Evolutionary conservation across 1,284 basidiomycete genomes (phyloP).

Genomic region (Xerocomus minutiporus): DNA sequence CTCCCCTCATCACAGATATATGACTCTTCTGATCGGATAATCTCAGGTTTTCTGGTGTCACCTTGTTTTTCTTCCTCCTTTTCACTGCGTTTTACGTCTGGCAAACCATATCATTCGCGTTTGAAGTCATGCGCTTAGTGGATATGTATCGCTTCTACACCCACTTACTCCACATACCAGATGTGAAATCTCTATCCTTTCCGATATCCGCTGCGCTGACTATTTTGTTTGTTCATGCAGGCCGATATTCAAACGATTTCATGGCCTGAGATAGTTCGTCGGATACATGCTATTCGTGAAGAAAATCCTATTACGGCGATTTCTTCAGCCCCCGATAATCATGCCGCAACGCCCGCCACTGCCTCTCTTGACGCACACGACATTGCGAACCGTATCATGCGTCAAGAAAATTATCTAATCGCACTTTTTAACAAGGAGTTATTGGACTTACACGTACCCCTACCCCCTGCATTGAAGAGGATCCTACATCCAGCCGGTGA

Average conservation of each 20-base stretch:
- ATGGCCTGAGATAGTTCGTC: constrained; percentile 91
- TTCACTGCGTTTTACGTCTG: constrained; percentile 80
- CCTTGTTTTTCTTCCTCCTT: constrained; percentile 75
- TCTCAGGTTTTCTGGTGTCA: constrained; percentile 75
- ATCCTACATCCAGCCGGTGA: constrained; percentile 45
- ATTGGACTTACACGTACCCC: constrained; percentile 80
- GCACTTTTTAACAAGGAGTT: constrained; percentile 97
- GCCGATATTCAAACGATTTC: constrained; percentile 96
- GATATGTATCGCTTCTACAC: constrained; percentile 95
- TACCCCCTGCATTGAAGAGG: constrained; percentile 55
- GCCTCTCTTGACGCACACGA: constrained; percentile 87
- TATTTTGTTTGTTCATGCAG: constrained; percentile 38
- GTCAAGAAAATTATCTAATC: constrained; percentile 97
- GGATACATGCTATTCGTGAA: constrained; percentile 85
- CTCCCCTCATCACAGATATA: neutral
- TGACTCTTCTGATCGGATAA: constrained; percentile 5
- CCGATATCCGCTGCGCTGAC: constrained; percentile 11
- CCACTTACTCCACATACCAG: constrained; percentile 70
- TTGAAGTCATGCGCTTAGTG: constrained; percentile 69
- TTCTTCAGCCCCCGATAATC: constrained; percentile 55
- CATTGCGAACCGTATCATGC: constrained; percentile 92
- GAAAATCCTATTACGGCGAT: constrained; percentile 84
- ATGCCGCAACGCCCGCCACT: constrained; percentile 59
- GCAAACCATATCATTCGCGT: constrained; percentile 62
- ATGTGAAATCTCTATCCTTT: constrained; percentile 54